These are phyloP conservation scores for Stentor coeruleus DNA, from an alignment of 73 alveolate species.

Conservation along the genomic window DNA sequence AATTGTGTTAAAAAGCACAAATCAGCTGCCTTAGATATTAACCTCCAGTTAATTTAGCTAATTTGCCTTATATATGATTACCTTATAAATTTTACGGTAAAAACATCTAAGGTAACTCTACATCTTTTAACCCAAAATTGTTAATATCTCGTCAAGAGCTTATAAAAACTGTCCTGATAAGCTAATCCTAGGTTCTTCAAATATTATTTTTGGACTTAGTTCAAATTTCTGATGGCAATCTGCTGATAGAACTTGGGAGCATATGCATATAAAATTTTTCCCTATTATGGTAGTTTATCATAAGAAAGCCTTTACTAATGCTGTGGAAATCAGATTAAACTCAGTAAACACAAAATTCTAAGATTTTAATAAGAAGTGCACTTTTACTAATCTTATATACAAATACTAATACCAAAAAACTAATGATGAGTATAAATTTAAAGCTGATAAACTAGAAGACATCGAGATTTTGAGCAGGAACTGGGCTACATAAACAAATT, in stretches of 20 bases:
- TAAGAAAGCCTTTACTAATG: neutral
- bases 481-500: neutral
- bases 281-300: neutral
- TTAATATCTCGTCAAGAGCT: neutral
- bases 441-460: neutral
- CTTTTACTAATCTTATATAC: neutral
- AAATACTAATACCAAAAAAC: neutral
- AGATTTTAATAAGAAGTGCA: neutral
- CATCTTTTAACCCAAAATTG: neutral
- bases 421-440: neutral
- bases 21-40: too few relatives aligned
- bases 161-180: neutral
- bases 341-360: neutral
- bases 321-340: neutral
- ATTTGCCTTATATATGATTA: too few relatives aligned
- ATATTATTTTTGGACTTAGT: neutral
- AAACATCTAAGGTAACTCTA: constrained; percentile 37
- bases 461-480: neutral
- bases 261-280: neutral
- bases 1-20: too few relatives aligned
- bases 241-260: neutral
- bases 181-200: neutral
- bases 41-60: too few relatives aligned
- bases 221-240: neutral
- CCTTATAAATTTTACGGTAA: too few relatives aligned